phyloP scores from a whole-genome alignment of 2,329 filamentous ascomycete species.

The Ophiostoma novo-ulmi region DNA sequence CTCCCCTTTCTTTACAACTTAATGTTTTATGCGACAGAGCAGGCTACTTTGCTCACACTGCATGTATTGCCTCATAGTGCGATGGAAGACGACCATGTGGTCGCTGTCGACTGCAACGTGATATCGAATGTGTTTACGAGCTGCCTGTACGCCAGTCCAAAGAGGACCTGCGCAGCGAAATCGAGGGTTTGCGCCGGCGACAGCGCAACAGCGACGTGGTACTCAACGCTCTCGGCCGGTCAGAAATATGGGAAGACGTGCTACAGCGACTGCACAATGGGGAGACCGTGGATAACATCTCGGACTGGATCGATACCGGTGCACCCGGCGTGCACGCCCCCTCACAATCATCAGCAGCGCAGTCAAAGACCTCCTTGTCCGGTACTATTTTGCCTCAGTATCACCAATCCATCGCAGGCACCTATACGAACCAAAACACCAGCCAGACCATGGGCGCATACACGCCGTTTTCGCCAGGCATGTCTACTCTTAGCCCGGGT shows the following conservation, averaged over 20 bases:
- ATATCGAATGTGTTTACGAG: slow-evolving; percentile 56
- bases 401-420: slow-evolving; percentile 25
- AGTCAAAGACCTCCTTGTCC: not conserved
- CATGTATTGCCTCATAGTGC: slow-evolving; percentile 40
- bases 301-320: slow-evolving; percentile 46
- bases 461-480: slow-evolving; percentile 34
- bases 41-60: not conserved
- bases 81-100: slow-evolving; percentile 54
- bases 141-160: slow-evolving; percentile 60
- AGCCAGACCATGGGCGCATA: slow-evolving; percentile 32
- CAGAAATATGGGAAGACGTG: slow-evolving; percentile 51
- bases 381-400: slow-evolving; percentile 31
- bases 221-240: slow-evolving; percentile 48
- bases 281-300: slow-evolving; percentile 51
- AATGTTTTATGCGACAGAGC: not conserved
- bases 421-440: slow-evolving; percentile 32
- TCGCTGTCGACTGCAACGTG: slow-evolving; percentile 51
- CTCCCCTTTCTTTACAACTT: not conserved
- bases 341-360: slow-evolving; percentile 16
- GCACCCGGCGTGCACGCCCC: slow-evolving; percentile 29
- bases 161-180: slow-evolving; percentile 55
- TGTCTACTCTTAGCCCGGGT: slow-evolving; percentile 33
- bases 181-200: slow-evolving; percentile 51
- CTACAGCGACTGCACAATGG: slow-evolving; percentile 49
- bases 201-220: slow-evolving; percentile 53